These are phyloP conservation scores for Penicillium simplicissimum DNA, from an alignment of 495 filamentous ascomycete genomes.

Conservation along the genomic window DNA sequence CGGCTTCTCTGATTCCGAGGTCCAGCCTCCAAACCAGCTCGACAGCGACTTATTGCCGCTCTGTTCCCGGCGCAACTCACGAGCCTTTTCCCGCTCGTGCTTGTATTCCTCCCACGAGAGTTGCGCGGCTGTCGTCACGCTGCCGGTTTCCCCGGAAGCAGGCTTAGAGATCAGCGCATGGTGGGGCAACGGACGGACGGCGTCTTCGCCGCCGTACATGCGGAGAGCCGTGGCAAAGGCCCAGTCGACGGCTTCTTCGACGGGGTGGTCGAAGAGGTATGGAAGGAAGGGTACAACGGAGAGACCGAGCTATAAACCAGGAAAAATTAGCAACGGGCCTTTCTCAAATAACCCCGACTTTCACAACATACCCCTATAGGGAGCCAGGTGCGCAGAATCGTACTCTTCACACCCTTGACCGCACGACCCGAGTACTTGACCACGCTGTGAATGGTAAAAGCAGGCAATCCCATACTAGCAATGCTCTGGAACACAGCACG, in stretches of 20 bases:
- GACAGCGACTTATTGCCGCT: constrained; percentile 16
- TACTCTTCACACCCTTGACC: constrained; percentile 76
- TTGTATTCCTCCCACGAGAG: constrained; percentile 47
- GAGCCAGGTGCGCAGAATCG: constrained; percentile 72
- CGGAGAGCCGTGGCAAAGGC: constrained; percentile 77
- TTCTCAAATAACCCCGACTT: too few relatives aligned
- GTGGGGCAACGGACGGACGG: constrained; percentile 41
- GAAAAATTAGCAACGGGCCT: not conserved
- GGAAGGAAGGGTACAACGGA: constrained; percentile 87
- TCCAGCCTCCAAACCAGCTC: constrained; percentile 21
- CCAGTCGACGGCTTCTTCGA: constrained; percentile 90
- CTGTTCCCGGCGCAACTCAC: constrained; percentile 31
- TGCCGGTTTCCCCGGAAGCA: constrained; percentile 8
- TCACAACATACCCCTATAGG: constrained; percentile 71
- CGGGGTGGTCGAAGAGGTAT: constrained; percentile 87
- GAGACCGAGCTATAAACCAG: constrained; percentile 65
- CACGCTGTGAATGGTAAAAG: constrained; percentile 91
- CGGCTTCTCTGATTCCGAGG: constrained; percentile 24
- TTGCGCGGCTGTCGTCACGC: constrained; percentile 15
- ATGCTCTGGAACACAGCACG: constrained; percentile 85
- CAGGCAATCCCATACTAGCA: constrained; percentile 91
- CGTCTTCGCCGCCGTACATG: constrained; percentile 63
- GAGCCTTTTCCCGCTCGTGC: constrained; percentile 32
- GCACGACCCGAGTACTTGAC: constrained; percentile 83
- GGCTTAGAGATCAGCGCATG: constrained; percentile 13